Percentiles rank a stretch among this genome's conserved stretches.
Evolutionary conservation across 2,329 filamentous ascomycete genomes (phyloP).

Genomic region (Trichoderma pleuroti): DNA sequence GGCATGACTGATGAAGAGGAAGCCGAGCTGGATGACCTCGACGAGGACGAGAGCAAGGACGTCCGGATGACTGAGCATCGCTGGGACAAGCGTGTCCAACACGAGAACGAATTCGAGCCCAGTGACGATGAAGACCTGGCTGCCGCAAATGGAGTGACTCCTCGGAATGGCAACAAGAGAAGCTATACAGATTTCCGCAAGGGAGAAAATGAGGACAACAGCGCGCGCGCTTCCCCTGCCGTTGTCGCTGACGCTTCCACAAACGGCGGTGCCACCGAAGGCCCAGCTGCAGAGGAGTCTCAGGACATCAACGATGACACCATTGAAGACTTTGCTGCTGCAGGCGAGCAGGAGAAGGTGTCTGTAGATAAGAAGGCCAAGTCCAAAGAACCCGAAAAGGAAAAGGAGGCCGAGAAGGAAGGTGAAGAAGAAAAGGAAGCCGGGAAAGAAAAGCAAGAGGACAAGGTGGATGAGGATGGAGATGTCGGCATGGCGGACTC

Average conservation of each 20-base stretch:
- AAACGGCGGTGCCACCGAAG: slow-evolving; percentile 31
- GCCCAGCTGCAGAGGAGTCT: slow-evolving; percentile 30
- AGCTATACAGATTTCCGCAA: slow-evolving; percentile 53
- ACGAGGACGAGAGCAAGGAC: slow-evolving; percentile 85
- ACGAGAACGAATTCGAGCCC: slow-evolving; percentile 78
- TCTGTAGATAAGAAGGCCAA: slow-evolving; percentile 16
- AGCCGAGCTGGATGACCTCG: slow-evolving; percentile 63
- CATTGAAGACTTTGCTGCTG: slow-evolving; percentile 42
- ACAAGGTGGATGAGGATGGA: slow-evolving; percentile 45
- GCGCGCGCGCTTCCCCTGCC: slow-evolving; percentile 36
- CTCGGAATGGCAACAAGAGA: slow-evolving; percentile 45
- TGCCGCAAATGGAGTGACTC: slow-evolving; percentile 66
- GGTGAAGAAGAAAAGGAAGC: background rate
- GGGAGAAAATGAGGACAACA: slow-evolving; percentile 37
- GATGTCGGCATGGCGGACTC: slow-evolving; percentile 50
- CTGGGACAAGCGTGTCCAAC: slow-evolving; percentile 74
- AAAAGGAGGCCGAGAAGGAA: background rate
- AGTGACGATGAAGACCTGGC: slow-evolving; percentile 86
- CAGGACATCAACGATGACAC: slow-evolving; percentile 40
- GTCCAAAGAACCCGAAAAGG: slow-evolving; percentile 9
- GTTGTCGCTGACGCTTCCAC: slow-evolving; percentile 35
- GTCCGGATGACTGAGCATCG: slow-evolving; percentile 74
- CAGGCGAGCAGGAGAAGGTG: slow-evolving; percentile 29
- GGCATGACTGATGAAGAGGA: slow-evolving; percentile 66
- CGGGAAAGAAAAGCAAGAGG: slow-evolving; percentile 25